Evolutionary conservation across 192 early-diverging fungal species (phyloP).

Genomic region (Rhizophlyctis rosea): DNA sequence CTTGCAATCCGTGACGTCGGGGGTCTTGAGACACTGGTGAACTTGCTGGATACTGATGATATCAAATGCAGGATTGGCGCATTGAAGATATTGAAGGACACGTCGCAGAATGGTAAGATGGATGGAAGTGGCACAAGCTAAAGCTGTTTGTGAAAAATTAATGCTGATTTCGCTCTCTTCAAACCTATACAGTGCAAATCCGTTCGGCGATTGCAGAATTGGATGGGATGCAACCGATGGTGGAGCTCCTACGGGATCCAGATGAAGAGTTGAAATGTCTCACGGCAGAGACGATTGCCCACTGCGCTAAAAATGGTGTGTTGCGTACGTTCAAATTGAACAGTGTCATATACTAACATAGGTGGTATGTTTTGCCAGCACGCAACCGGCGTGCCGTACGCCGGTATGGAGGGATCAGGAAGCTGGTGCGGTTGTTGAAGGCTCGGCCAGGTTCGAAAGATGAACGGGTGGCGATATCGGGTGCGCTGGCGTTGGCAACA

Average conservation of each 20-base stretch:
- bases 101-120: constrained; percentile 55
- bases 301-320: constrained; percentile 60
- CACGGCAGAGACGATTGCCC: constrained; percentile 63
- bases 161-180: not conserved
- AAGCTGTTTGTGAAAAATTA: not conserved
- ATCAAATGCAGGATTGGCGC: constrained; percentile 63
- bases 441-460: constrained; percentile 42
- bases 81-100: constrained; percentile 56
- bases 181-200: constrained; percentile 42
- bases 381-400: constrained; percentile 52
- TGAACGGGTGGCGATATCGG: constrained; percentile 57
- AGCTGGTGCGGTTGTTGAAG: constrained; percentile 56
- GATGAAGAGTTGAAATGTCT: constrained; percentile 59
- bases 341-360: no score
- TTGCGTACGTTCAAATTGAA: not conserved
- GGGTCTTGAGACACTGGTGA: constrained; percentile 59
- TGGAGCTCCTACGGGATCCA: constrained; percentile 53
- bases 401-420: constrained; percentile 57
- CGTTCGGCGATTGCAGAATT: constrained; percentile 56
- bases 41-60: constrained; percentile 63
- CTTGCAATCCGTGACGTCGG: constrained; percentile 63
- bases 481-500: constrained; percentile 55
- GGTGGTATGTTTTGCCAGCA: no score
- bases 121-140: not conserved
- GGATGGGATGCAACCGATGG: constrained; percentile 59